Base-by-base conservation (phyloP, 1,139 yeast genomes). In the Pichia sp. region DNA sequence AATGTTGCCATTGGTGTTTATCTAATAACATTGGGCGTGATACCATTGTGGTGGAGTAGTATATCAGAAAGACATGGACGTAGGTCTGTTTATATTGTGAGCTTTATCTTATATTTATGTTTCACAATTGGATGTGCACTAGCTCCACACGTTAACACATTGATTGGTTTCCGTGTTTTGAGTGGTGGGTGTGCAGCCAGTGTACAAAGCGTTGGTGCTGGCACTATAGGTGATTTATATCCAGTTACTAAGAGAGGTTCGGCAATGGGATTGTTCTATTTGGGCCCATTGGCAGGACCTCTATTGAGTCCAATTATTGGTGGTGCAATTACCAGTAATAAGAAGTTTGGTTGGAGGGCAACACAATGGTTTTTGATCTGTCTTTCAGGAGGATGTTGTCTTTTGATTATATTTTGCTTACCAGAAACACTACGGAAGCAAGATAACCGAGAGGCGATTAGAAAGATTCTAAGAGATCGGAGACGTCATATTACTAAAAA, bases 41-140 rank as follows among this genome's bases (percentile, higher is more conserved):
- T 84, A 54, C 95, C 96, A 1, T 57, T 86, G 35, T 86, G 95
- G 94, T 86, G 95, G 95, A 80, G 91, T 6, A 74, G 83, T 5
- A 70, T 84, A 44, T 78, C 89, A 39, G 95, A 86, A 58, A 63
- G 69, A 42, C 72, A 74, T 51, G 96, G 96, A 3, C 67, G 95
- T 49, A 64, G 96, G 42, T 68, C 79, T 1, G 79, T 85, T 19
- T 86, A 85, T 59, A 62, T 86, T 20, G 53, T 79, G 4, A 80
- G 91, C 5, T 85, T 84, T 56, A 52, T 69, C 0, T 55, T 83
- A 36, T 79, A 81, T 53, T 64, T 76, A 24, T 81, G 72, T 2
- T 84, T 85, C 52, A 71, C 81, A 15, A 69, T 85, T 20, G 95
- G 93, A 1, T 73, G 86, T 50, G 78, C 95, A 0, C 60, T 81